Evolutionary conservation across 2,329 filamentous ascomycete species (phyloP), one percentile per base, ranked within the genome.

Genomic region (Fusarium sp.): DNA sequence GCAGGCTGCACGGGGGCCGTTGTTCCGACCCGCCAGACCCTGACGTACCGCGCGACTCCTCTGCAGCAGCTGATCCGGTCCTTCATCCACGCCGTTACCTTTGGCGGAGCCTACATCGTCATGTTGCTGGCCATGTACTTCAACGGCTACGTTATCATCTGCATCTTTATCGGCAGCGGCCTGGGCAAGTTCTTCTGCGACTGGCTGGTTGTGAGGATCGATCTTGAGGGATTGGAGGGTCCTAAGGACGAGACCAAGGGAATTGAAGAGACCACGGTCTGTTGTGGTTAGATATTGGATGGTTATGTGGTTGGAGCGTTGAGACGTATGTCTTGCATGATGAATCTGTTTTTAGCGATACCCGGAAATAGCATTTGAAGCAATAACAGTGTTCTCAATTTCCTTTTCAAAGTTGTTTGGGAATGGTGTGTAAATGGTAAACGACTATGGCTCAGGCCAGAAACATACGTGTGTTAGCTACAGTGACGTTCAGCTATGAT

Each of bases 81-180:
- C 0, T 64, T 88, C 7, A 76, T 94, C 26, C 90, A 94, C 71
- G 89, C 88, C 76, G 50, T 87, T 8, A 90, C 91, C 51, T 92
- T 94, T 73, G 89, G 86, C 0, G 85, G 92, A 4, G 91, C 91
- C 3, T 95, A 94, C 76, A 87, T 94, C 65, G 78, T 94, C 72
- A 95, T 95, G 92, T 77, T 90, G 80, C 78, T 81, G 9, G 84
- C 84, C 68, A 88, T 88, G 85, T 86, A 86, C 75, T 88, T 85
- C 73, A 87, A 87, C 69, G 86, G 89, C 30, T 95, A 92, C 77
- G 85, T 95, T 65, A 92, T 95, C 75, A 90, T 95, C 61, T 91
- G 88, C 70, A 92, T 95, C 73, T 86, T 95, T 60, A 72, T 86
- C 40, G 84, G 84, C 6, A 82, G 82, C 11, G 81, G 82, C 9